Conservation (phyloP, 176 grass and related monocot species). For the Luzula sylvatica region DNA sequence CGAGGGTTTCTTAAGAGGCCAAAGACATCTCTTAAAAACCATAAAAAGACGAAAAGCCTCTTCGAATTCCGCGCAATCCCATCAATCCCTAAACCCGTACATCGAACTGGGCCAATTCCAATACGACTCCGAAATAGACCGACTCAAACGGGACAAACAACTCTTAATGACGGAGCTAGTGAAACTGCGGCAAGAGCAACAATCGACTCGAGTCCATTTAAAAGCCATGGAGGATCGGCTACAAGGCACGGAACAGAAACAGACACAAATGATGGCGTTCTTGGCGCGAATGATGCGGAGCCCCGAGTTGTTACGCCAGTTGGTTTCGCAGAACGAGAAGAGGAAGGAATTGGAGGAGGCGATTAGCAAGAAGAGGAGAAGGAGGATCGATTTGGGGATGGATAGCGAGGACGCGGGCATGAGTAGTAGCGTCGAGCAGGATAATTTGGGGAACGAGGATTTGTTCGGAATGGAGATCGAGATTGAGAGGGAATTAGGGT, state of each 20-base stretch:
- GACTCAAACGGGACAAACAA: slow-evolving; percentile 67
- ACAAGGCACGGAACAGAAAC: slow-evolving; percentile 67
- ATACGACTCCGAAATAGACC: slow-evolving; percentile 56
- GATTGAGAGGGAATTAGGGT: slow-evolving; percentile 2
- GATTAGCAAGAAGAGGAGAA: slow-evolving; percentile 77
- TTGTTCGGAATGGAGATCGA: background rate
- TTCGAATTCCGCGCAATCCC: slow-evolving; percentile 30
- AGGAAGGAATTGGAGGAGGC: slow-evolving; percentile 69
- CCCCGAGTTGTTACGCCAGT: slow-evolving; percentile 58
- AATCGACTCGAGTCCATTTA: slow-evolving; percentile 53
- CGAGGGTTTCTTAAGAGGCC: slow-evolving; percentile 72
- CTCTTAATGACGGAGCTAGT: slow-evolving; percentile 70
- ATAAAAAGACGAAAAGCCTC: slow-evolving; percentile 58
- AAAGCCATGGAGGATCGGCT: slow-evolving; percentile 83
- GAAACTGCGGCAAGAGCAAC: slow-evolving; percentile 88
- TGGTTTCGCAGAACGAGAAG: slow-evolving; percentile 50
- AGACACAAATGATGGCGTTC: slow-evolving; percentile 79
- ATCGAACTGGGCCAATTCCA: slow-evolving; percentile 84
- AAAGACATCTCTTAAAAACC: slow-evolving; percentile 74
- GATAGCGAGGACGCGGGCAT: slow-evolving; percentile 31
- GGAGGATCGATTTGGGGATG: slow-evolving; percentile 42
- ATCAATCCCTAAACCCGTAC: slow-evolving; percentile 51
- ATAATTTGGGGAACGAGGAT: slow-evolving; percentile 23
- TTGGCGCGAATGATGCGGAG: slow-evolving; percentile 62
- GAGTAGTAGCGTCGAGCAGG: slow-evolving; percentile 30